phyloP scores from a whole-genome alignment of 306 rosid genomes.

The Fragaria nilgerrensis region DNA sequence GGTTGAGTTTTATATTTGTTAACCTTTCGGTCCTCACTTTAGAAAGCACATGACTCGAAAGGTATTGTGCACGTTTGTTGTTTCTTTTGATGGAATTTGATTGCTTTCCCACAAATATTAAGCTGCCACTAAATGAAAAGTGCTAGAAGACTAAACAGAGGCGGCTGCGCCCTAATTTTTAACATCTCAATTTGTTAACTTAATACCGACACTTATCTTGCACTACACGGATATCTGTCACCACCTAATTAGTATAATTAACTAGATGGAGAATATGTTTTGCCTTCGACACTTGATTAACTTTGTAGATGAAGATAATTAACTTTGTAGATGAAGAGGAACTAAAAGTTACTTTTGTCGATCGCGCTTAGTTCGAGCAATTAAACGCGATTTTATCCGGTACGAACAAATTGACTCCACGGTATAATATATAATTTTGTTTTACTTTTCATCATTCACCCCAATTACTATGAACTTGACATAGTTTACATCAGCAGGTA shows the following conservation, averaged over 20 bases:
- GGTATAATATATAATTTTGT: too few species aligned
- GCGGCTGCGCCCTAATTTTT: conserved; percentile 23
- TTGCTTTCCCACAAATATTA: conserved; percentile 4
- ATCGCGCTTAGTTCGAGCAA: not conserved
- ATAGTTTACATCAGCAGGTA: not conserved
- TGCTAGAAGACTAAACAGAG: conserved; percentile 35
- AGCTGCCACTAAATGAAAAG: conserved; percentile 23
- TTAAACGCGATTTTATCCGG: not conserved
- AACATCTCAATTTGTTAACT: not conserved
- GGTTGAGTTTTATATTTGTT: not conserved
- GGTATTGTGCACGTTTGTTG: conserved; percentile 17
- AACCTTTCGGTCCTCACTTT: conserved; percentile 33
- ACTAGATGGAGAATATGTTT: not conserved
- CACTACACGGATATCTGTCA: not conserved
- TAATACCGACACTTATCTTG: not conserved
- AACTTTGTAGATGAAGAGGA: too few species aligned
- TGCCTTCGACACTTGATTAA: not conserved
- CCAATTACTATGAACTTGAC: too few species aligned
- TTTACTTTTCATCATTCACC: too few species aligned
- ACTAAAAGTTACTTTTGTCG: not conserved
- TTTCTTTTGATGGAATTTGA: not conserved
- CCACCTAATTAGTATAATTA: not conserved
- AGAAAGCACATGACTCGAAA: conserved; percentile 24
- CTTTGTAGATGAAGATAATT: too few species aligned
- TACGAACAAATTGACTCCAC: not conserved